These are phyloP conservation scores for Pleurotus platypus DNA, from an alignment of 768 basidiomycete species.

Conservation along the genomic window DNA sequence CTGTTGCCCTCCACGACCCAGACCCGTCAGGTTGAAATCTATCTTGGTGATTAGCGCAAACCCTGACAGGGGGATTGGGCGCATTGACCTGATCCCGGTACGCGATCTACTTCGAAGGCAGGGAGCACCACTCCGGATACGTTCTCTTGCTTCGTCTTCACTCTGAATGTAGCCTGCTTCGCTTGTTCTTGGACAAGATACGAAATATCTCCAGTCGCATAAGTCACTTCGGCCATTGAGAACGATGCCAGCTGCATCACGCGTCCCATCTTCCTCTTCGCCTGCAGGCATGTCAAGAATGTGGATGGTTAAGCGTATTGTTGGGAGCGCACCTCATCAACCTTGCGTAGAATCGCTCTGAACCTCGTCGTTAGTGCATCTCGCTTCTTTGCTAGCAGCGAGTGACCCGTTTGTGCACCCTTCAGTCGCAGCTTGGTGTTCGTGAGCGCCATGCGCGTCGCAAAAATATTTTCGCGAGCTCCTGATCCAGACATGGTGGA, in stretches of 20 bases:
- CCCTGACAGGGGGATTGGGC: not conserved
- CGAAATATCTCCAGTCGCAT: slow-evolving; percentile 94
- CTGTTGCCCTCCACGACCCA: slow-evolving; percentile 96
- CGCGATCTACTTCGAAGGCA: slow-evolving; percentile 89
- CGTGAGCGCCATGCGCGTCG: slow-evolving; percentile 95
- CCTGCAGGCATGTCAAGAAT: slow-evolving; percentile 42
- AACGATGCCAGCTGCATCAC: slow-evolving; percentile 99
- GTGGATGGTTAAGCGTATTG: not conserved
- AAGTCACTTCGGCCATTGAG: slow-evolving; percentile 98
- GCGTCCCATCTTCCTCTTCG: slow-evolving; percentile 97
- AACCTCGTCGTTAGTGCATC: slow-evolving; percentile 96
- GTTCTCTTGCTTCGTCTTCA: slow-evolving; percentile 95
- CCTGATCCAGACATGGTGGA: slow-evolving; percentile 84
- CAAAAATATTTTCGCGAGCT: slow-evolving; percentile 89
- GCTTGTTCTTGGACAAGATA: slow-evolving; percentile 98
- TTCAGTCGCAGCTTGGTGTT: slow-evolving; percentile 89
- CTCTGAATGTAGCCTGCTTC: slow-evolving; percentile 85
- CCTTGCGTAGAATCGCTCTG: slow-evolving; percentile 89
- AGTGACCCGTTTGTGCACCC: slow-evolving; percentile 93
- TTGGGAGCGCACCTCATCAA: slow-evolving; percentile 76
- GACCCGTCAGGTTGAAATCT: slow-evolving; percentile 97
- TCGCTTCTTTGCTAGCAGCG: slow-evolving; percentile 93
- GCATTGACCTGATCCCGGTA: slow-evolving; percentile 70
- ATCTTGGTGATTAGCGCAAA: not conserved
- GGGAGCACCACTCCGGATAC: slow-evolving; percentile 96